Conservation (phyloP, 495 filamentous ascomycete genomes). For the Aspergillus conjunctus region DNA sequence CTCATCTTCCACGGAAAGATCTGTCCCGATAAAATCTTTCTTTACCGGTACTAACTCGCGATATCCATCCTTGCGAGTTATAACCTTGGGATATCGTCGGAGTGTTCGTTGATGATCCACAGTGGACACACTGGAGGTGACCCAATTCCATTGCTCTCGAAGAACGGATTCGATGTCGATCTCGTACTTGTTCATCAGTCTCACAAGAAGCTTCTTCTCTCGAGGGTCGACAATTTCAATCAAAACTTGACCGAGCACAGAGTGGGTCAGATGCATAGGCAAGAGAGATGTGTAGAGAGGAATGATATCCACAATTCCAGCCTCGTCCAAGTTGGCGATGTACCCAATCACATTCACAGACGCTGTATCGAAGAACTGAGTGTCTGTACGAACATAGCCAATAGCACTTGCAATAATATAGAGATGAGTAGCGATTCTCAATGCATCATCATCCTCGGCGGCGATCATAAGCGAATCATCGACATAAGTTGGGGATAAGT, state of each 20-base stretch:
- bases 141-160: slow-evolving; percentile 55
- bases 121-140: slow-evolving; percentile 36
- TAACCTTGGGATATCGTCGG: slow-evolving; percentile 37
- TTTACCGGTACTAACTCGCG: slow-evolving; percentile 47
- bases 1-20: slow-evolving; percentile 62
- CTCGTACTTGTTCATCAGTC: slow-evolving; percentile 54
- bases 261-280: slow-evolving; percentile 45
- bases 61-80: slow-evolving; percentile 36
- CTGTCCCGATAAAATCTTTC: slow-evolving; percentile 66
- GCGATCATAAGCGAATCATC: slow-evolving; percentile 43
- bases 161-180: slow-evolving; percentile 58
- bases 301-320: slow-evolving; percentile 70
- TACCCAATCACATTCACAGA: slow-evolving; percentile 67
- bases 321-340: slow-evolving; percentile 71
- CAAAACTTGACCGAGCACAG: slow-evolving; percentile 54
- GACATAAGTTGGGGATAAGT: slow-evolving; percentile 29
- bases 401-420: slow-evolving; percentile 47
- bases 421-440: slow-evolving; percentile 52
- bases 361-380: slow-evolving; percentile 34
- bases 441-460: slow-evolving; percentile 44
- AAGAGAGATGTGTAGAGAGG: slow-evolving; percentile 86
- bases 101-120: slow-evolving; percentile 37
- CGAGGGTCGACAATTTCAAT: slow-evolving; percentile 62
- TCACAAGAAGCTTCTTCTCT: slow-evolving; percentile 51
- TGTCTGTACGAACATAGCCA: slow-evolving; percentile 39